A percentile compares a stretch with the other conserved stretches of the same genome.
phyloP scores from a whole-genome alignment of 768 basidiomycete species.

The Tulasnella calospora region DNA sequence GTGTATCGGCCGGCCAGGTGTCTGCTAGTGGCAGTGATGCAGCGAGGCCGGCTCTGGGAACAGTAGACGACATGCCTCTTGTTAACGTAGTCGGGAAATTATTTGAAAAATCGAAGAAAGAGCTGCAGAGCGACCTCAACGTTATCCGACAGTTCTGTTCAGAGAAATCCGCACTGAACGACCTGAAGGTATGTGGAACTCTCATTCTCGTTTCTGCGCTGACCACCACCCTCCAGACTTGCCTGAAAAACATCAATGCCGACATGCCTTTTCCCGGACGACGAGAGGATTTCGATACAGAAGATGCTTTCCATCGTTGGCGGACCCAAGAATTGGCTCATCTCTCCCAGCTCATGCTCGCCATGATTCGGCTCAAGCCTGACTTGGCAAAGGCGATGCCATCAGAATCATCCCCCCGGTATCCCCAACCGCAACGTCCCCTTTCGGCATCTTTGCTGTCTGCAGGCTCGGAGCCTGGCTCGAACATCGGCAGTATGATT shows the following conservation, averaged over 20 bases:
- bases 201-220: conserved; percentile 13
- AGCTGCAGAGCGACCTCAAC: conserved; percentile 70
- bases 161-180: conserved; percentile 78
- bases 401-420: conserved; percentile 48
- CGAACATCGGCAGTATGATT: conserved; percentile 15
- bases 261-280: conserved; percentile 78
- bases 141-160: conserved; percentile 59
- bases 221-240: conserved; percentile 50
- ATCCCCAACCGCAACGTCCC: conserved; percentile 38
- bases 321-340: conserved; percentile 72
- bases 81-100: conserved; percentile 63
- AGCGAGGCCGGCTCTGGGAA: conserved; percentile 34
- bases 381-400: conserved; percentile 76
- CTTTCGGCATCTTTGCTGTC: neutral
- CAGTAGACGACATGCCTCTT: conserved; percentile 69
- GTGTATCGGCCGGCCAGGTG: neutral
- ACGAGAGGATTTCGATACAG: conserved; percentile 78
- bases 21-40: neutral
- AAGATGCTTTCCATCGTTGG: conserved; percentile 82
- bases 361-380: conserved; percentile 81
- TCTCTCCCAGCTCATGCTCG: conserved; percentile 81
- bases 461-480: neutral
- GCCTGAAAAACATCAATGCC: conserved; percentile 85
- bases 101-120: conserved; percentile 66
- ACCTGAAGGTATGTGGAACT: conserved; percentile 63